Base-by-base conservation (phyloP, 257 asterid genomes). In the Solanum neorickii region DNA sequence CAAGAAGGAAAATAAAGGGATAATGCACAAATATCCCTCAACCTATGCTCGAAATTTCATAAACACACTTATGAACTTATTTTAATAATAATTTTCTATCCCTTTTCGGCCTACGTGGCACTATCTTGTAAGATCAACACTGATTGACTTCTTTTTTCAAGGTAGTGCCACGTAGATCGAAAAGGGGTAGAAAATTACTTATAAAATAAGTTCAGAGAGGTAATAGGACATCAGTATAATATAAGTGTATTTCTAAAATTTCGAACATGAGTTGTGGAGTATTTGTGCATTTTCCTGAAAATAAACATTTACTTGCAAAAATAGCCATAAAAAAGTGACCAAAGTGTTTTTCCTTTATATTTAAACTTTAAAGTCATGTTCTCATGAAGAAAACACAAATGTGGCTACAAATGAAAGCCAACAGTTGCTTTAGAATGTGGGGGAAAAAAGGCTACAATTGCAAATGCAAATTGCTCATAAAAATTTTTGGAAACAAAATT, bases 391-490 rank as follows among this genome's bases (percentile, higher is more conserved):
- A 10, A 78, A 44, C 16, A 56, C 82, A 41, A 16, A 49, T 13
- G 3, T 59, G 82, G 31, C 83, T 59, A 59, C n/a, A 59, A 59
- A 21, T 59, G 27, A 20, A 59, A 59, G 66, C 8, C 68, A 69
- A 14, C 75, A 75, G 20, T 42, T 73, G 27, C 89, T 31, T 29
- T 29, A 29, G 31, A 29, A 0, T 94, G 33, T 3, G 33, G 33
- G 35, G 90, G 90, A 46, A 88, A 82, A 62, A 86, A 93, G 92
- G 77, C 21, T 52, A 83, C 94, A 91, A 49, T 90, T 93, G 74
- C 87, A 94, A 86, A 69, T 91, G 91, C 93, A 94, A 70, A 91
- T 94, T 14, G 84, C 89, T 56, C 94, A 92, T 83, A 94, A 92
- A 88, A 47, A 86, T 2, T 2, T 6, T 86, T 93, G 7, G 91